Evolutionary conservation across 257 asterid genomes (phyloP).

Genomic region (Ligustrum vulgare): DNA sequence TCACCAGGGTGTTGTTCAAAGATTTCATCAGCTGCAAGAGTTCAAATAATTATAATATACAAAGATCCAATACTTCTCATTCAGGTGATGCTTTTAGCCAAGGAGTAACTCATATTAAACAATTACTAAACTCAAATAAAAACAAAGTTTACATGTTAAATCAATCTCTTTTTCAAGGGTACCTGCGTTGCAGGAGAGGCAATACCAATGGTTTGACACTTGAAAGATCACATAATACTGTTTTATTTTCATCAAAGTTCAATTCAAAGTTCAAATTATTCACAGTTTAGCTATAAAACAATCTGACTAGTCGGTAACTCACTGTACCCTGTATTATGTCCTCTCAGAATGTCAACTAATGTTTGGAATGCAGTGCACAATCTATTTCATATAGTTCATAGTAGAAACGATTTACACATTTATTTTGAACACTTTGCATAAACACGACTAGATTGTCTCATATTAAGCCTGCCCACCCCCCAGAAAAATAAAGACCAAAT

Average conservation of each 20-base stretch:
- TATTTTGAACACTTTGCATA: background rate
- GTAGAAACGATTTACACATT: constrained; percentile 6
- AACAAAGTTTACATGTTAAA: background rate
- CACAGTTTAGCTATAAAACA: constrained; percentile 6
- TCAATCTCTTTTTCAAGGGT: constrained; percentile 1
- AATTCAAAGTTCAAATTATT: constrained; percentile 1
- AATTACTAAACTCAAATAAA: background rate
- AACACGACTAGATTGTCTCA: background rate
- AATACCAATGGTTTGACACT: constrained; percentile 3
- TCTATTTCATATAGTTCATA: background rate
- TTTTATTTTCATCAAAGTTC: constrained; percentile 10
- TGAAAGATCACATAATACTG: constrained; percentile 8
- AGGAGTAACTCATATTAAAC: constrained; percentile 3
- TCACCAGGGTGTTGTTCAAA: constrained; percentile 51
- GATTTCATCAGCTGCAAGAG: constrained; percentile 64
- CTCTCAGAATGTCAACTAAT: constrained; percentile 6
- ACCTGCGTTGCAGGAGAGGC: background rate
- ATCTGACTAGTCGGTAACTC: background rate
- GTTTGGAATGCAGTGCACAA: constrained; percentile 4
- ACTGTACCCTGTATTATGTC: constrained; percentile 4
- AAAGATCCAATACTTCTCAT: background rate
- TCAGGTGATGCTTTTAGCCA: background rate
- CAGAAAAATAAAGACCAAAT: background rate
- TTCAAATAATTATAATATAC: constrained; percentile 13
- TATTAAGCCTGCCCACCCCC: background rate